Evolutionary conservation across 306 rosid genomes (phyloP).

Genomic region (Cucurbita pepo): DNA sequence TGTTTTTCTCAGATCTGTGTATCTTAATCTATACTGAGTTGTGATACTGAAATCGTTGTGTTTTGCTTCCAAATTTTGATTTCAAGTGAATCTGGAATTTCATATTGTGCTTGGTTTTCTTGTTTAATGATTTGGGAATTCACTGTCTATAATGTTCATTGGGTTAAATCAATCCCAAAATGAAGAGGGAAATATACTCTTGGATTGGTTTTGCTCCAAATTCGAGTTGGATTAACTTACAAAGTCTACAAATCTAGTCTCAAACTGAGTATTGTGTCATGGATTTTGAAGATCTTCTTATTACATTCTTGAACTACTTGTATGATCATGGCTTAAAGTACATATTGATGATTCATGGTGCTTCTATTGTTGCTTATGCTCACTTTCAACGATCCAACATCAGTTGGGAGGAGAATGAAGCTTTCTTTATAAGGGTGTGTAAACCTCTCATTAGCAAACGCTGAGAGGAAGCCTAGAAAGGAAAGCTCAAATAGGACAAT

Average conservation of each 20-base stretch:
- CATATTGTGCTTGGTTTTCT: background rate
- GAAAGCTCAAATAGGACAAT: no score
- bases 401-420: no score
- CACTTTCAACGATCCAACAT: background rate
- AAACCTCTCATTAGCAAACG: no score
- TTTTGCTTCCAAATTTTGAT: background rate
- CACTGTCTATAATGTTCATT: background rate
- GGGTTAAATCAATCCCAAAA: background rate
- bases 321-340: background rate
- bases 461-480: no score
- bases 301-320: background rate
- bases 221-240: background rate
- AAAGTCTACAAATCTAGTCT: background rate
- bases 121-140: background rate
- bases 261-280: background rate
- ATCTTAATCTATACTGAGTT: background rate
- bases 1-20: background rate
- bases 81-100: background rate
- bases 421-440: no score
- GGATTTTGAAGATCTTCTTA: background rate
- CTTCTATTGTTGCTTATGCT: background rate
- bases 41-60: background rate
- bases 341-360: background rate
- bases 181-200: background rate
- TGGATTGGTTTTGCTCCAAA: background rate